Evolutionary conservation across 2,329 filamentous ascomycete species (phyloP).

Genomic region (Penicillium rolfsii): DNA sequence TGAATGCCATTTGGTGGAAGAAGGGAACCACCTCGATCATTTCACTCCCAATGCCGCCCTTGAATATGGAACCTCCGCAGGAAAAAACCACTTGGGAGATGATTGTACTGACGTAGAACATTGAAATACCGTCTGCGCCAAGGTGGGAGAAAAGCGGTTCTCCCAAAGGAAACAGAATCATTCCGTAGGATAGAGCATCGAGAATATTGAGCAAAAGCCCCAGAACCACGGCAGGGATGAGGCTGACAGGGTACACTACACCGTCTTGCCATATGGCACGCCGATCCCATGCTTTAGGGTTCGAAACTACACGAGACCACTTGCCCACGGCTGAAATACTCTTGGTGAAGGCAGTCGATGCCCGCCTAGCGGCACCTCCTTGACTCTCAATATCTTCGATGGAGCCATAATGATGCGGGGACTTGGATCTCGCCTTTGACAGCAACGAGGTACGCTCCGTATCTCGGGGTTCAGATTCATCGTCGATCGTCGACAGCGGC

Average conservation of each 20-base stretch:
- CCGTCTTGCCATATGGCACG: constrained; percentile 65
- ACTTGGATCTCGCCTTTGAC: constrained; percentile 34
- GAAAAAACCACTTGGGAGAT: constrained; percentile 91
- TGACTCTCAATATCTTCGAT: constrained; percentile 40
- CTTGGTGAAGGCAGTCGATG: constrained; percentile 19
- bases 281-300: constrained; percentile 73
- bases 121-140: constrained; percentile 92
- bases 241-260: constrained; percentile 68
- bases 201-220: constrained; percentile 89
- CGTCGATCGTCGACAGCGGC: constrained; percentile 21
- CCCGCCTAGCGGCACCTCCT: constrained; percentile 13
- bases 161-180: constrained; percentile 93
- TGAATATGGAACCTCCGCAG: constrained; percentile 80
- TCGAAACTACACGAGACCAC: constrained; percentile 47
- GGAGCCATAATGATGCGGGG: constrained; percentile 36
- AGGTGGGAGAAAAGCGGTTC: constrained; percentile 82
- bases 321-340: constrained; percentile 27
- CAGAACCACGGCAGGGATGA: constrained; percentile 82
- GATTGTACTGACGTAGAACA: constrained; percentile 98
- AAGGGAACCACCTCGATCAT: constrained; percentile 99
- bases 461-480: constrained; percentile 33
- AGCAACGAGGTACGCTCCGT: constrained; percentile 45
- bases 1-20: constrained; percentile 97
- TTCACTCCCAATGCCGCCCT: constrained; percentile 89
- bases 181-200: constrained; percentile 92